These are phyloP conservation scores for Rosa hybrid DNA, from an alignment of 331 rosid genomes.

Conservation along the genomic window DNA sequence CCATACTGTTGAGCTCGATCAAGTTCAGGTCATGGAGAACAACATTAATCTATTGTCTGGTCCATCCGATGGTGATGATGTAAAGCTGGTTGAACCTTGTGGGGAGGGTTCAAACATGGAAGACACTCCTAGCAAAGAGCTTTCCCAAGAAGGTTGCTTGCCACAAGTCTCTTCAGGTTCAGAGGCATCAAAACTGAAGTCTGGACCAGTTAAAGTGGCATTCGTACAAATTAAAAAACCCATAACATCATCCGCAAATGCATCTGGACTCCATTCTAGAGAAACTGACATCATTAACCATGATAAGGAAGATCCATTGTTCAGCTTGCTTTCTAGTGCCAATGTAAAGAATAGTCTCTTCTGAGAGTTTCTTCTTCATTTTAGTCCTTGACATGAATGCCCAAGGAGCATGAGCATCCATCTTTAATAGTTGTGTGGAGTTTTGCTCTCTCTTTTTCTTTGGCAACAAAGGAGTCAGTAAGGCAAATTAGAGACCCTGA, in stretches of 20 bases:
- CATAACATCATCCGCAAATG: constrained; percentile 6
- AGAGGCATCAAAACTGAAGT: constrained; percentile 23
- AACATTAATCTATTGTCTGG: constrained; percentile 29
- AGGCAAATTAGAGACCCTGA: too few relatives aligned
- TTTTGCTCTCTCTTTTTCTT: background rate
- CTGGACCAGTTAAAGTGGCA: constrained; percentile 56
- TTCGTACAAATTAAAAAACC: constrained; percentile 61
- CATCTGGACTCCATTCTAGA: constrained; percentile 25
- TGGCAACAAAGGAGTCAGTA: too few relatives aligned
- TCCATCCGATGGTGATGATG: constrained; percentile 15
- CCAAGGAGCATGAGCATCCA: background rate
- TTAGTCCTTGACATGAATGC: background rate
- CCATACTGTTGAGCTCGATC: constrained; percentile 18
- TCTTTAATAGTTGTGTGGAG: background rate
- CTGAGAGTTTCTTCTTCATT: constrained; percentile 8
- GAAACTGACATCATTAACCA: constrained; percentile 34
- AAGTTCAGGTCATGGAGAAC: constrained; percentile 21
- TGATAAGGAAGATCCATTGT: constrained; percentile 43
- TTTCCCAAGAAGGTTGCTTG: constrained; percentile 28
- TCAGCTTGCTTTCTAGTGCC: constrained; percentile 44
- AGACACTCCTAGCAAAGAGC: constrained; percentile 19
- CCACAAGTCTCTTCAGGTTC: constrained; percentile 25
- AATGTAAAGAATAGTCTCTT: constrained; percentile 49
- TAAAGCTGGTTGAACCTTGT: constrained; percentile 21
- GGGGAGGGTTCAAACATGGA: constrained; percentile 28